Base-by-base conservation (phyloP, 2,329 filamentous ascomycete genomes). In the Arthroderma sp. region DNA sequence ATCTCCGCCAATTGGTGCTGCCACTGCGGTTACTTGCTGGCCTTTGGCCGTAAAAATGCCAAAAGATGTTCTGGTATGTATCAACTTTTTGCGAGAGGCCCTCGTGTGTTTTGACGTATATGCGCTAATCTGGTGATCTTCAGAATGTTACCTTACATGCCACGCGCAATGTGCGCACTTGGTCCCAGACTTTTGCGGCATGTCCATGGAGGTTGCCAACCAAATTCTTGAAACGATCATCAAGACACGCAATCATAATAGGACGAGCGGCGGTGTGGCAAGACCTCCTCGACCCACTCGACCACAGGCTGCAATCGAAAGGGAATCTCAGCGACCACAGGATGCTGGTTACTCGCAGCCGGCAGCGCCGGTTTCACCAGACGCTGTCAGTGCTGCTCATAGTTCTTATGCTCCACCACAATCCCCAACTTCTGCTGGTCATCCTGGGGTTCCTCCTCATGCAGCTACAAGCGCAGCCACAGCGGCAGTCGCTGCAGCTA, bases 1-100 rank as follows among this genome's bases (percentile, higher is more conserved):
- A 85, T 98, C 68, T 91, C 88, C 10, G 91, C 91, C 55, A 98
- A 96, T 62, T 98, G 91, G 91, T 98, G 91, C 68, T 98, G 91
- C 61, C 91, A 98, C 66, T 98, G 91, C 62, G 91, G 91, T 57
- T 96, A 95, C 60, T 83, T 98, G 54, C 69, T 98, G 42, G 88
- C 91, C 0, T 83, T 98, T 60, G 91, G 91, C 48, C 86, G 88
- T 63, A 95, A 94, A 66, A 94, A 94, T 63, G 87, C 84, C 59
- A 80, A 91, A 58, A 93, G 88, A 66, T 98, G 91, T 64, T 78
- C 80, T 62, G 84, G 84, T 87, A 77, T 54, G 34, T 11, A 34
- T 48, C 11, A 36, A 39, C 11, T 30, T 32, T 22, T 32, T 39
- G 15, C 15, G 15, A 22, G 15, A 22, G 15, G 15, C 15, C 15